phyloP scores from a whole-genome alignment of 179 eudicot species.

The Beta macrorhiza region DNA sequence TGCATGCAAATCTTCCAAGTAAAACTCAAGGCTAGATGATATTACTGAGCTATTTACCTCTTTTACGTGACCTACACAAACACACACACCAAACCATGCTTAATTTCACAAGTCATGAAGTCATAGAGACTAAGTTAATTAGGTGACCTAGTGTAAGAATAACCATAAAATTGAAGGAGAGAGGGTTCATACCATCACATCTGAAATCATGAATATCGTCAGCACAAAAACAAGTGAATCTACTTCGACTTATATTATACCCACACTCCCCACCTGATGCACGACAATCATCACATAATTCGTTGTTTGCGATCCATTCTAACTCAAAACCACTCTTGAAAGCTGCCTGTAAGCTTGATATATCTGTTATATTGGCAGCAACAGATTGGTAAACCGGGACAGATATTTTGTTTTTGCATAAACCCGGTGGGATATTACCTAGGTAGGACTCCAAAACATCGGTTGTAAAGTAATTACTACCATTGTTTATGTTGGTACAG shows the following conservation, averaged over 20 bases:
- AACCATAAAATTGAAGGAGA: background rate
- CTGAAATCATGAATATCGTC: constrained; percentile 19
- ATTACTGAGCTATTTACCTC: too few relatives aligned
- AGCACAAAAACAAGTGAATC: constrained; percentile 43
- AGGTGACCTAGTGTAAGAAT: background rate
- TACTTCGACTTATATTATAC: constrained; percentile 4
- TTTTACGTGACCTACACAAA: background rate
- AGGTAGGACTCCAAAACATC: background rate
- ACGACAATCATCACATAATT: constrained; percentile 33
- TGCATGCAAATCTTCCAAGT: too few relatives aligned
- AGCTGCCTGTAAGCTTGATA: background rate
- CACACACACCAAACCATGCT: background rate
- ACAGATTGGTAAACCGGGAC: constrained; percentile 18
- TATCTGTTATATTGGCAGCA: constrained; percentile 9
- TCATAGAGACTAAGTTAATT: background rate
- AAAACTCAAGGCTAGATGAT: too few relatives aligned
- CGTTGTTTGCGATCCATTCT: constrained; percentile 44
- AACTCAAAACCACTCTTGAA: constrained; percentile 35
- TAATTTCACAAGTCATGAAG: background rate
- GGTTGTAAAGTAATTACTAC: constrained; percentile 12
- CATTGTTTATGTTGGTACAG: background rate
- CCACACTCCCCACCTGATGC: constrained; percentile 49
- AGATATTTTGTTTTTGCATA: constrained; percentile 10
- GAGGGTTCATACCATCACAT: constrained; percentile 30
- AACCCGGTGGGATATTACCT: background rate